These are phyloP conservation scores for Russula griseocarnosa DNA, from an alignment of 768 basidiomycete genomes.

Conservation along the genomic window DNA sequence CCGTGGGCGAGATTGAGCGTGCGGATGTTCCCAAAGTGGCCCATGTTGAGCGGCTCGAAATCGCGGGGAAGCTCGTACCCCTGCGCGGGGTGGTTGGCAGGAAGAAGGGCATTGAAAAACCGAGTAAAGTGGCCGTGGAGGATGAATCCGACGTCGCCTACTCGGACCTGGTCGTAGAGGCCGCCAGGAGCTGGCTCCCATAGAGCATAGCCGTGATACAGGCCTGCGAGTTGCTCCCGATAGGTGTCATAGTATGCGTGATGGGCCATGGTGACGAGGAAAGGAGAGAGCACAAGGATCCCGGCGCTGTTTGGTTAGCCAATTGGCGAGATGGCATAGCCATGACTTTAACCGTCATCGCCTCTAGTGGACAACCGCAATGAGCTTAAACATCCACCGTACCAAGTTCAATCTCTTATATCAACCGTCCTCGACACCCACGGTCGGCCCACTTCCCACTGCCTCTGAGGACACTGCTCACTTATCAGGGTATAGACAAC, in stretches of 20 bases:
- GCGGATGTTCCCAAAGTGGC: slow-evolving; percentile 17
- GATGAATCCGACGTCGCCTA: slow-evolving; percentile 29
- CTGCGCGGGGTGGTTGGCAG: slow-evolving; percentile 2
- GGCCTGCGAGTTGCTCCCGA: slow-evolving; percentile 20
- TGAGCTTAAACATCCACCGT: slow-evolving; percentile 53
- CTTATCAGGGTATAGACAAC: slow-evolving; percentile 28
- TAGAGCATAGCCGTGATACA: slow-evolving; percentile 23
- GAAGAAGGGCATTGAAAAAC: slow-evolving; percentile 27
- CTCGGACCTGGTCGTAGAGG: slow-evolving; percentile 26
- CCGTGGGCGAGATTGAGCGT: not conserved
- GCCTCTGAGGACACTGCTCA: slow-evolving; percentile 14
- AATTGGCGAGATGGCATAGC: not conserved
- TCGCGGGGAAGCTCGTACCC: slow-evolving; percentile 3
- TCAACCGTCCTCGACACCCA: slow-evolving; percentile 34
- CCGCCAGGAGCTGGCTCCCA: slow-evolving; percentile 27
- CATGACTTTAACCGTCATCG: not conserved
- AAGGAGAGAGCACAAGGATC: not conserved
- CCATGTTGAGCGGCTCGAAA: slow-evolving; percentile 17
- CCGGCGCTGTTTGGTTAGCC: not conserved
- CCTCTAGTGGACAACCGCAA: slow-evolving; percentile 17
- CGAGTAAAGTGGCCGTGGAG: slow-evolving; percentile 26
- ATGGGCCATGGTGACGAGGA: not conserved
- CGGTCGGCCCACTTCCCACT: slow-evolving; percentile 19
- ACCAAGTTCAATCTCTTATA: slow-evolving; percentile 50
- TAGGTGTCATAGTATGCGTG: slow-evolving; percentile 18